Percentiles rank a stretch among this genome's conserved stretches.
These are phyloP conservation scores for Fibroporia radiculosa DNA, from an alignment of 768 basidiomycete genomes.

Conservation along the genomic window DNA sequence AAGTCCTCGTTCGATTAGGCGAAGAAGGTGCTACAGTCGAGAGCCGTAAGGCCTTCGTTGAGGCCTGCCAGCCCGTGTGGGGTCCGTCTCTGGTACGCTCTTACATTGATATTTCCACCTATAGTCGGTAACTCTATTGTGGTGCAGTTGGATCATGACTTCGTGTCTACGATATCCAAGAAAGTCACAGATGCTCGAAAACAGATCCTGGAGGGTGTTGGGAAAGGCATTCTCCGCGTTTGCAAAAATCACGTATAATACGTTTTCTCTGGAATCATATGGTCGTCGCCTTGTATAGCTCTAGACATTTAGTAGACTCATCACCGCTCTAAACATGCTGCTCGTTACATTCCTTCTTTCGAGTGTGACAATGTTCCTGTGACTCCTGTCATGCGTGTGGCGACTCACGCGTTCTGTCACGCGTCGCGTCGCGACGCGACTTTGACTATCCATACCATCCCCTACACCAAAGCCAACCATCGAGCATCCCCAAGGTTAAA, in stretches of 20 bases:
- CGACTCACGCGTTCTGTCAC: constrained; percentile 4
- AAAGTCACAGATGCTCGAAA: constrained; percentile 62
- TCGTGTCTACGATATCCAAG: constrained; percentile 52
- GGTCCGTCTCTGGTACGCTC: constrained; percentile 27
- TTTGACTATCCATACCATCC: not conserved
- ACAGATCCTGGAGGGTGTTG: constrained; percentile 63
- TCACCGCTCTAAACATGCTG: not conserved
- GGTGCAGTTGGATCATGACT: constrained; percentile 55
- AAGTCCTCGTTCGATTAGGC: constrained; percentile 37
- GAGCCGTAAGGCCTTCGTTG: constrained; percentile 42
- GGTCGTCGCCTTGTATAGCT: constrained; percentile 1
- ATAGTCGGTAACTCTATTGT: constrained; percentile 1
- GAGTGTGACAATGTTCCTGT: too few species aligned
- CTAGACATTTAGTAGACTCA: too few species aligned
- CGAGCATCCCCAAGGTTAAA: not conserved
- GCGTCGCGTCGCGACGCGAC: not conserved
- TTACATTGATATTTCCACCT: not conserved
- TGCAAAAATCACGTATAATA: constrained; percentile 27
- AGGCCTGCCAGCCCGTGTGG: constrained; percentile 38
- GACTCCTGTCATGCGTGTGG: constrained; percentile 2
- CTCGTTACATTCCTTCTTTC: too few species aligned
- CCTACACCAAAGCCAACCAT: not conserved
- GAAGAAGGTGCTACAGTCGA: constrained; percentile 49
- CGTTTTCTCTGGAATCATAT: not conserved
- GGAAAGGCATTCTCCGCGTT: constrained; percentile 59